Evolutionary conservation across 2,329 filamentous ascomycete genomes (phyloP).

Genomic region (Epichloe sylvatica): DNA sequence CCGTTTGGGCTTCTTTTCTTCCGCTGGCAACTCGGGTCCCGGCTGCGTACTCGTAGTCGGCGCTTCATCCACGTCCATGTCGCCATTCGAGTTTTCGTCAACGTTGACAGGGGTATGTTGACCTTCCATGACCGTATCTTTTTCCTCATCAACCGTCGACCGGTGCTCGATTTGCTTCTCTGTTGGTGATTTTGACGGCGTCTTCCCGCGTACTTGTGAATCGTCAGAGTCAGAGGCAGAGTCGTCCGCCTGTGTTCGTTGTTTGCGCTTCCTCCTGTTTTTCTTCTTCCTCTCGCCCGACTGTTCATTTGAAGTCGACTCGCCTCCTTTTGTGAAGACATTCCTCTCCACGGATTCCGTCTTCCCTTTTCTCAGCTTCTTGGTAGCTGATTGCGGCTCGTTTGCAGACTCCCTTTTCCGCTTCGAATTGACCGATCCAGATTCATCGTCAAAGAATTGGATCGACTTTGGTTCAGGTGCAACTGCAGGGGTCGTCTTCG

Average conservation of each 20-base stretch:
- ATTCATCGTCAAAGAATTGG: constrained; percentile 18
- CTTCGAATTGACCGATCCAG: constrained; percentile 16
- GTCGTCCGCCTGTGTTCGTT: constrained; percentile 17
- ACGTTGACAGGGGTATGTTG: not conserved
- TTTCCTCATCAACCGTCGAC: not conserved
- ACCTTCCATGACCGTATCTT: not conserved
- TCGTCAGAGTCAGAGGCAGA: constrained; percentile 8
- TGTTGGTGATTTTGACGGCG: not conserved
- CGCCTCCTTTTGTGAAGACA: constrained; percentile 8
- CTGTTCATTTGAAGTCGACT: not conserved
- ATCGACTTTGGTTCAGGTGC: constrained; percentile 5
- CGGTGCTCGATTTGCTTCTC: not conserved
- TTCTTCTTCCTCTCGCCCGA: constrained; percentile 12
- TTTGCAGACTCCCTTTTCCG: constrained; percentile 23
- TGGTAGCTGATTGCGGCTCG: constrained; percentile 18
- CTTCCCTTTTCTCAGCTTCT: constrained; percentile 18
- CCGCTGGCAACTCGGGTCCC: not conserved
- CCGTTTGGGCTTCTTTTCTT: constrained; percentile 1
- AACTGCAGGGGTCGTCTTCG: constrained; percentile 5
- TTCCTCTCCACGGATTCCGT: constrained; percentile 5
- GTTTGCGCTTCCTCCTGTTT: constrained; percentile 22
- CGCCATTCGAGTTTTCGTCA: not conserved
- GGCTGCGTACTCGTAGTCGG: not conserved
- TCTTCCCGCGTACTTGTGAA: constrained; percentile 5
- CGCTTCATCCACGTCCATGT: constrained; percentile 1